A percentile compares a stretch with the other conserved stretches of the same genome.
These are phyloP conservation scores for Boletus pseudopeckii DNA, from an alignment of 768 basidiomycete species.

Conservation along the genomic window DNA sequence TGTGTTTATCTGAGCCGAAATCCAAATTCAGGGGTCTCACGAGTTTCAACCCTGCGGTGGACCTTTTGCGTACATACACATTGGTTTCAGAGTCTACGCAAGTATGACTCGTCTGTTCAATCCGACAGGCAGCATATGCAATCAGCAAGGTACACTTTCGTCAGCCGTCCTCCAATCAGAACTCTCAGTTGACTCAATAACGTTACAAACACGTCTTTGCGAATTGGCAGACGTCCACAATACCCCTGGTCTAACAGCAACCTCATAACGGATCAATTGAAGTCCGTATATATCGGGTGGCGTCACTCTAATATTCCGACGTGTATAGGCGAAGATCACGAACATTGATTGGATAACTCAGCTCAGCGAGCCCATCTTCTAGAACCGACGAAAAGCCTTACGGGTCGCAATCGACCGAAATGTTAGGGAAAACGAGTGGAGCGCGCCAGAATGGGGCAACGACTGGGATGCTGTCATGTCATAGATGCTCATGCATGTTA, in stretches of 20 bases:
- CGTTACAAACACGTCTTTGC: not conserved
- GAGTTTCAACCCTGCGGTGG: not conserved
- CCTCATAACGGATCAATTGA: not conserved
- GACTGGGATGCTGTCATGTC: not conserved
- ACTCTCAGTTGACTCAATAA: not conserved
- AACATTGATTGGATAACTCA: slow-evolving; percentile 10
- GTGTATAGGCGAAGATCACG: slow-evolving; percentile 24
- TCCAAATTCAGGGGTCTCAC: not conserved
- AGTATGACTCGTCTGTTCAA: not conserved
- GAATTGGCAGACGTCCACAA: not conserved
- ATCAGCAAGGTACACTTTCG: not conserved
- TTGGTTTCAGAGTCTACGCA: not conserved
- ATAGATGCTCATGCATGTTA: not conserved
- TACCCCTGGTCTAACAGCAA: not conserved
- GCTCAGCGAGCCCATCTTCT: not conserved
- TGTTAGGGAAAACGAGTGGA: slow-evolving; percentile 21
- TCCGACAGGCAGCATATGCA: not conserved
- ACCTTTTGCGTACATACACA: not conserved
- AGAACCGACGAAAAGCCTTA: not conserved
- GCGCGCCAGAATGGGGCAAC: not conserved
- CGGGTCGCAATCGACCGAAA: slow-evolving; percentile 22
- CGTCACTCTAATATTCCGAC: slow-evolving; percentile 2
- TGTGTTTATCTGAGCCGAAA: not conserved
- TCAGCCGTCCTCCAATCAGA: not conserved
- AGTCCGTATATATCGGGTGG: slow-evolving; percentile 3